Base-by-base conservation (phyloP, 148 eudicot species). In the Dianthus caryophyllus region DNA sequence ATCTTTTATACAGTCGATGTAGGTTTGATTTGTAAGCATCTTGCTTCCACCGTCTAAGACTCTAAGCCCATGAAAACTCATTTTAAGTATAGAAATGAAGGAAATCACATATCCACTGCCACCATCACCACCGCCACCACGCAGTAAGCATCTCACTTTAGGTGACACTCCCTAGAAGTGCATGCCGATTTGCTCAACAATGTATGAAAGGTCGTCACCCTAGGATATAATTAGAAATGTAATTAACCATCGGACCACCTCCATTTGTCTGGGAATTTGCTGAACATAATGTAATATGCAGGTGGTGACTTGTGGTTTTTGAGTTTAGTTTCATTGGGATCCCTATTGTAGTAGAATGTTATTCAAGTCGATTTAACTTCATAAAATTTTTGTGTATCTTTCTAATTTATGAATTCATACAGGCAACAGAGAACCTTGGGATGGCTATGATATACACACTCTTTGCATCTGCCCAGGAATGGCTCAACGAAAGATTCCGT, bases 391-490 rank as follows among this genome's bases (percentile, higher is more conserved):
- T 55, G 9, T 21, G n/a, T 68, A 39, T 33, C 13, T 25, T 62
- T 25, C 16, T 22, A 7, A 61, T 22, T 18, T 46, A n/a, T 36
- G 60, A 8, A n/a, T 48, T 24, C 46, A 62, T 26, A 60, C 80
- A 95, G 99, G 99, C 96, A 47, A 66, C 83, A 16, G 99, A 95
- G 63, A 90, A 90, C 81, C 94, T 95, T 84, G 99, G 99, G 61
- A 88, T 95, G 97, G 87, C 99, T 63, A 95, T 95, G 97, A 75
- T 95, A 68, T 95, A 88, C 76, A 90, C 99, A 36, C 86, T 95
- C 54, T 85, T 95, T 67, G 25, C 90, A 49, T 79, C 91, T 69
- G 89, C 97, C 60, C 83, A 95, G 77, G 99, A 95, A 31, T 94
- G 98, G 99, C 81, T 95, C 60, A 83, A 81, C 76, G 96, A 75